These are phyloP conservation scores for Ampelomyces quisqualis DNA, from an alignment of 2,329 filamentous ascomycete genomes.

Conservation along the genomic window DNA sequence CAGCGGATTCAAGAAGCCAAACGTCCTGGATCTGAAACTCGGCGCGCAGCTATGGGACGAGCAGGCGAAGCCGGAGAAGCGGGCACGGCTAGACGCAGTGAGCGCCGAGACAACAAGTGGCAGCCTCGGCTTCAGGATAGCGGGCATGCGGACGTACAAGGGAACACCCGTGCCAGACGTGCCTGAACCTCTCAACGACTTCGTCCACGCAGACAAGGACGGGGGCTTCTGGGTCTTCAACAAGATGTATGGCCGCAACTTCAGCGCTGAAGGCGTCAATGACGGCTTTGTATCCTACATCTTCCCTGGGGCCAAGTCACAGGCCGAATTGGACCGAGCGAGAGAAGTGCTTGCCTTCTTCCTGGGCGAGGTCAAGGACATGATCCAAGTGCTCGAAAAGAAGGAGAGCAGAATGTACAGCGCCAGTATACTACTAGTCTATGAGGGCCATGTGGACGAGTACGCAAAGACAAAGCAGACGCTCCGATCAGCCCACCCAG, in stretches of 20 bases:
- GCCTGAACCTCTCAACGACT: slow-evolving; percentile 32
- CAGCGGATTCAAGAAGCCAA: slow-evolving; percentile 76
- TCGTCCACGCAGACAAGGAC: slow-evolving; percentile 46
- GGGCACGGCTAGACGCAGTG: slow-evolving; percentile 60
- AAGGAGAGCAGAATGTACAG: slow-evolving; percentile 70
- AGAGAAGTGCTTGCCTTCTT: slow-evolving; percentile 50
- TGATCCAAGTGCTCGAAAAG: slow-evolving; percentile 58
- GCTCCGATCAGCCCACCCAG: slow-evolving; percentile 22
- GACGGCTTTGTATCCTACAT: slow-evolving; percentile 62
- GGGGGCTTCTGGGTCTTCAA: slow-evolving; percentile 62
- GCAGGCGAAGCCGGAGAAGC: slow-evolving; percentile 58
- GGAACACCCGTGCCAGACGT: slow-evolving; percentile 26
- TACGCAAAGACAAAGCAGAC: slow-evolving; percentile 49
- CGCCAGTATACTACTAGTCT: slow-evolving; percentile 64
- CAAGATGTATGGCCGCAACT: slow-evolving; percentile 65
- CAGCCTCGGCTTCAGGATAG: slow-evolving; percentile 63
- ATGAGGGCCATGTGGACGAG: slow-evolving; percentile 62
- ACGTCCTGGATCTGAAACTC: slow-evolving; percentile 91
- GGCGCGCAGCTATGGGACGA: slow-evolving; percentile 86
- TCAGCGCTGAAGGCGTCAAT: slow-evolving; percentile 55
- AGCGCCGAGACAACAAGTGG: slow-evolving; percentile 60
- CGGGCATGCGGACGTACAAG: slow-evolving; percentile 63
- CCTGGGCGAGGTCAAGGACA: slow-evolving; percentile 53
- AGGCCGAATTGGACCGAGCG: slow-evolving; percentile 39
- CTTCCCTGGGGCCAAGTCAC: slow-evolving; percentile 37